Evolutionary conservation across 257 asterid species (phyloP).

Genomic region (Lycium barbarum): DNA sequence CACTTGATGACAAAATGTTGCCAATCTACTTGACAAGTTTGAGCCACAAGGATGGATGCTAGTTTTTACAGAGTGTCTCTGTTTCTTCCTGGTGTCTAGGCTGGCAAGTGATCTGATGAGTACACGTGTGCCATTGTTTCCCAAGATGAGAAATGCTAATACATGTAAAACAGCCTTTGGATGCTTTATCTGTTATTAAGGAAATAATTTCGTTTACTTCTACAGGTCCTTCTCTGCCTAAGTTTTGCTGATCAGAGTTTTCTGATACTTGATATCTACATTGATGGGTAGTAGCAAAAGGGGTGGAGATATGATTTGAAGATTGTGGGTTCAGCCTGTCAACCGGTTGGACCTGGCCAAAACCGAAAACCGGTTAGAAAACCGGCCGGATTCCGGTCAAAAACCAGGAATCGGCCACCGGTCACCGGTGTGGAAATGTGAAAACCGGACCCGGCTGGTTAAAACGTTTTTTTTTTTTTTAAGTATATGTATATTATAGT

Average conservation of each 20-base stretch:
- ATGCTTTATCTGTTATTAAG: neutral
- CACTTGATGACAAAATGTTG: slow-evolving; percentile 20
- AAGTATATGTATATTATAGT: too few relatives aligned
- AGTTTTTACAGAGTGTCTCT: neutral
- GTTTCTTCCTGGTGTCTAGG: neutral
- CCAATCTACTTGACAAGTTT: slow-evolving; percentile 24
- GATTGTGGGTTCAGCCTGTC: too few relatives aligned
- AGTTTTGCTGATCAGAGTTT: neutral
- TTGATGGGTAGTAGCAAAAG: too few relatives aligned
- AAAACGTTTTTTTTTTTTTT: too few relatives aligned
- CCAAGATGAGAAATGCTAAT: neutral
- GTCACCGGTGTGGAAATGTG: too few relatives aligned
- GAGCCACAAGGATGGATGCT: neutral
- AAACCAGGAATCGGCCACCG: too few relatives aligned
- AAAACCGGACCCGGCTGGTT: too few relatives aligned
- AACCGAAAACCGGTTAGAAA: too few relatives aligned
- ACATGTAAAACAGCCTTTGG: neutral
- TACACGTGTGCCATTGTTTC: neutral
- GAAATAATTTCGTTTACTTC: neutral
- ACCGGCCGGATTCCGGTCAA: too few relatives aligned
- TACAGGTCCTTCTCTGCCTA: neutral
- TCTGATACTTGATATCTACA: neutral
- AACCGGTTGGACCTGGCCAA: too few relatives aligned
- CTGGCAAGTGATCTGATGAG: neutral
- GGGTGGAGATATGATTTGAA: too few relatives aligned